Conservation (phyloP, 1,284 basidiomycete species). For the Coniferiporia sulphurascens region DNA sequence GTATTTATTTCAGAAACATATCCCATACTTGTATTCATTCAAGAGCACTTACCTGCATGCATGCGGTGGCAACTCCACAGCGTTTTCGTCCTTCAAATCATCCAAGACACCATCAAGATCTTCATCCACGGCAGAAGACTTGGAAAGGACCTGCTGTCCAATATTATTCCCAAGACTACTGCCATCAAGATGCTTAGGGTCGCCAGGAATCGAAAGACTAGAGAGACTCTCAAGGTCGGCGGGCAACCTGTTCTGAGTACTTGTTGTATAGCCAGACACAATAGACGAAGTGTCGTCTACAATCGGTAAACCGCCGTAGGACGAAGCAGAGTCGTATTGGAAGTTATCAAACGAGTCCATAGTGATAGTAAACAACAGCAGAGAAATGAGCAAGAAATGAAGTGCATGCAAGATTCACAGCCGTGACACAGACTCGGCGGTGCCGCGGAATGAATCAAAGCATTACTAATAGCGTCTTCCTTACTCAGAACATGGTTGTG, state of each 20-base stretch:
- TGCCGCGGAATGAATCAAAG: not conserved
- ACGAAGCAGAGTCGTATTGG: slow-evolving; percentile 74
- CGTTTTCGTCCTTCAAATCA: slow-evolving; percentile 81
- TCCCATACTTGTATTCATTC: slow-evolving; percentile 3
- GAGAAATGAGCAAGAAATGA: not conserved
- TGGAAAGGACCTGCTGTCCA: slow-evolving; percentile 26
- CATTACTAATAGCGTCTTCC: not conserved
- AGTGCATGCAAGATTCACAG: not conserved
- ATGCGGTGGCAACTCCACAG: slow-evolving; percentile 81
- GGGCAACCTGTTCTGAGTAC: slow-evolving; percentile 43
- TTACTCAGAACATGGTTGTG: not conserved
- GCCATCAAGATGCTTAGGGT: slow-evolving; percentile 31
- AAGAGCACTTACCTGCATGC: slow-evolving; percentile 78
- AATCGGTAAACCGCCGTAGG: slow-evolving; percentile 69
- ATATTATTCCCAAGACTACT: slow-evolving; percentile 36
- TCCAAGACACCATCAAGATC: slow-evolving; percentile 85
- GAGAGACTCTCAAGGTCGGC: slow-evolving; percentile 60
- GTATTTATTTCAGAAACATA: slow-evolving; percentile 20
- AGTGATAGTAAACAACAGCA: not conserved
- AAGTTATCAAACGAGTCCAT: slow-evolving; percentile 67
- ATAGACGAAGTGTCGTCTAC: slow-evolving; percentile 84
- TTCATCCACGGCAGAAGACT: slow-evolving; percentile 54
- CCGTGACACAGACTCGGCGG: not conserved
- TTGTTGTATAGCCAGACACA: slow-evolving; percentile 59
- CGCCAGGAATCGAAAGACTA: slow-evolving; percentile 59